Evolutionary conservation across 192 early-diverging fungal genomes (phyloP).

Genomic region (Gorgonomyces haynaldii): DNA sequence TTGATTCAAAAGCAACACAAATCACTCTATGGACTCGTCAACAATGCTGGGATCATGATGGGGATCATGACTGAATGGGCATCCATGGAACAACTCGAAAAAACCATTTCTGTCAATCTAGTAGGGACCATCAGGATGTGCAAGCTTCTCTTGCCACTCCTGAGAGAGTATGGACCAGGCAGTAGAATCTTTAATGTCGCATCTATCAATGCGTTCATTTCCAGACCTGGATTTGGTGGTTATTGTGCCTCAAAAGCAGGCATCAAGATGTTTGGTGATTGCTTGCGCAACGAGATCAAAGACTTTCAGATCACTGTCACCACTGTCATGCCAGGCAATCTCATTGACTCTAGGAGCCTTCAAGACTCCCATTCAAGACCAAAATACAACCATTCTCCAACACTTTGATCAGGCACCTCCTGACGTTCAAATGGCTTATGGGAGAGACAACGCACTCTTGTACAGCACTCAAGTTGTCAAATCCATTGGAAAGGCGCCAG

Average conservation of each 20-base stretch:
- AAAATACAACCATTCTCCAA: not conserved
- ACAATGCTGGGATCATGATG: conserved; percentile 4
- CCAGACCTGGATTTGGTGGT: not conserved
- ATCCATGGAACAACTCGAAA: not conserved
- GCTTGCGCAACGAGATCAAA: conserved; percentile 1
- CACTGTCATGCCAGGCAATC: not conserved
- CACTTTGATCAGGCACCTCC: not conserved
- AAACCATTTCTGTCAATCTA: conserved; percentile 1
- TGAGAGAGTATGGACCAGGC: not conserved
- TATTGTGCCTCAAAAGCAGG: conserved; percentile 3
- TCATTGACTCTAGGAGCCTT: no score
- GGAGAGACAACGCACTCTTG: not conserved
- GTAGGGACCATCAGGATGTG: conserved; percentile 3
- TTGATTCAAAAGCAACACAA: conserved; percentile 1
- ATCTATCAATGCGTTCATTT: not conserved
- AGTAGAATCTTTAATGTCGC: conserved; percentile 2
- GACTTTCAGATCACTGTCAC: not conserved
- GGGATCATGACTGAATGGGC: not conserved
- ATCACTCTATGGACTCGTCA: not conserved
- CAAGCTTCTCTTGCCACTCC: not conserved
- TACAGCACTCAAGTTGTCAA: not conserved
- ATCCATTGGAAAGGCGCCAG: not conserved
- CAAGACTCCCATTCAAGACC: not conserved
- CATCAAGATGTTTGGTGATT: not conserved
- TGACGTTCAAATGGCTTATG: not conserved